phyloP scores from a whole-genome alignment of 2,329 filamentous ascomycete genomes.

The Colletotrichum magnum region DNA sequence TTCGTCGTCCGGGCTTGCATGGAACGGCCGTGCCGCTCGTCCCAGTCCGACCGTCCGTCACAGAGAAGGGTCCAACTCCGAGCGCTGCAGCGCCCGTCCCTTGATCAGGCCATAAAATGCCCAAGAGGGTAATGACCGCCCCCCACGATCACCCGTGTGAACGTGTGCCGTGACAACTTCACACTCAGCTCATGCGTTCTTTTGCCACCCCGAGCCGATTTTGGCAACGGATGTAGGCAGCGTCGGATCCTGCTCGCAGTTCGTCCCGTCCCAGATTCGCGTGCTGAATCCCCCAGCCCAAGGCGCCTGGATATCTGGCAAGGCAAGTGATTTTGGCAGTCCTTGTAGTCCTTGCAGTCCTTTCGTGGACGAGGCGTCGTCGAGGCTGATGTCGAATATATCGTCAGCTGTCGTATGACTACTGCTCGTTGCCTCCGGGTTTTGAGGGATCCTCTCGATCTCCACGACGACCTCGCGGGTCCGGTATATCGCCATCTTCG shows the following conservation, averaged over 20 bases:
- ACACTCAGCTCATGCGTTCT: background rate
- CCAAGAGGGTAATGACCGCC: background rate
- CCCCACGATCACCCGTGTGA: background rate
- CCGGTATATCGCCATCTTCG: constrained; percentile 36
- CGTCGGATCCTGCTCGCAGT: constrained; percentile 32
- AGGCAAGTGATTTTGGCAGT: constrained; percentile 17
- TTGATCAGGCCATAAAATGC: background rate
- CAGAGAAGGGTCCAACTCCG: background rate
- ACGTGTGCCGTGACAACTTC: background rate
- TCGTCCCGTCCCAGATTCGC: constrained; percentile 37
- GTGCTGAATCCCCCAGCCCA: constrained; percentile 37
- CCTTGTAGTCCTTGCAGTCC: background rate
- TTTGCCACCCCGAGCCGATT: constrained; percentile 17
- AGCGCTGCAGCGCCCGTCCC: background rate
- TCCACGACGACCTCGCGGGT: constrained; percentile 32
- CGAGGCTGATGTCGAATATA: constrained; percentile 3
- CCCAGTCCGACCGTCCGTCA: background rate
- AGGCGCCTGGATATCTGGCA: constrained; percentile 26
- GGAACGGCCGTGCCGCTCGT: background rate
- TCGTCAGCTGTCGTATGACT: background rate
- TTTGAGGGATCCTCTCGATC: constrained; percentile 16
- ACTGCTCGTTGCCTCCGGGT: background rate
- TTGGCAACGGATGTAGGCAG: constrained; percentile 30
- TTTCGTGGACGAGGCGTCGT: constrained; percentile 5
- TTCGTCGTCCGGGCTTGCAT: background rate